A percentile compares a stretch with the other conserved stretches of the same genome.
phyloP scores from a whole-genome alignment of 352 stramenopile genomes.

The Pythium dissotocum region DNA sequence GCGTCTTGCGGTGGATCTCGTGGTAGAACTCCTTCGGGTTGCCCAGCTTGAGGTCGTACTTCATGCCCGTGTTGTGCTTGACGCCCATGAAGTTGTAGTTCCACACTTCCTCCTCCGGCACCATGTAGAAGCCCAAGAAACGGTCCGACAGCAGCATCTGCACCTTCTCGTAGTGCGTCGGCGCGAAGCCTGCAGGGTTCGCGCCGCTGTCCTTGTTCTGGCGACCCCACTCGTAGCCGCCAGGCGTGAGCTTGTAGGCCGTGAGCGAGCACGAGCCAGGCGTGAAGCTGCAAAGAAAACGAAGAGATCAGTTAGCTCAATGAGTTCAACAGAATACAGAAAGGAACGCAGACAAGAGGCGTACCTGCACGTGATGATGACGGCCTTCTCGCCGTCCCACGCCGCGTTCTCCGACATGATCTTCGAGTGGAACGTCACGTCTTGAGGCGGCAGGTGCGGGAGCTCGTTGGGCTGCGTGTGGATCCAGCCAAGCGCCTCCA shows the following conservation, averaged over 20 bases:
- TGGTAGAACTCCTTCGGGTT: conserved; percentile 99
- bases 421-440: conserved; percentile 96
- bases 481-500: conserved; percentile 99
- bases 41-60: conserved; percentile 97
- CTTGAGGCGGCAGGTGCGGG: conserved; percentile 94
- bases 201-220: conserved; percentile 97
- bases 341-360: conserved; percentile 9
- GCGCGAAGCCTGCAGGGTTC: conserved; percentile 94
- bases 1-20: conserved; percentile 97
- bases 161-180: conserved; percentile 98
- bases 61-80: conserved; percentile 97
- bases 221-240: conserved; percentile 97
- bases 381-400: conserved; percentile 97
- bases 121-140: conserved; percentile 99
- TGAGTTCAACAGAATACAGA: neutral
- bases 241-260: conserved; percentile 97
- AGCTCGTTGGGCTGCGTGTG: conserved; percentile 99
- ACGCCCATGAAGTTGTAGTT: conserved; percentile 99
- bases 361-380: conserved; percentile 94
- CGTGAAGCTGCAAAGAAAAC: conserved; percentile 92
- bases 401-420: conserved; percentile 97
- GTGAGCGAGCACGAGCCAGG: conserved; percentile 99
- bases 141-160: conserved; percentile 99
- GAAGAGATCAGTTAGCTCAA: conserved; percentile 10
- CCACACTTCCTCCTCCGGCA: conserved; percentile 98